Conservation (phyloP, 208 protist species). For the Leishmania aethiopica region DNA sequence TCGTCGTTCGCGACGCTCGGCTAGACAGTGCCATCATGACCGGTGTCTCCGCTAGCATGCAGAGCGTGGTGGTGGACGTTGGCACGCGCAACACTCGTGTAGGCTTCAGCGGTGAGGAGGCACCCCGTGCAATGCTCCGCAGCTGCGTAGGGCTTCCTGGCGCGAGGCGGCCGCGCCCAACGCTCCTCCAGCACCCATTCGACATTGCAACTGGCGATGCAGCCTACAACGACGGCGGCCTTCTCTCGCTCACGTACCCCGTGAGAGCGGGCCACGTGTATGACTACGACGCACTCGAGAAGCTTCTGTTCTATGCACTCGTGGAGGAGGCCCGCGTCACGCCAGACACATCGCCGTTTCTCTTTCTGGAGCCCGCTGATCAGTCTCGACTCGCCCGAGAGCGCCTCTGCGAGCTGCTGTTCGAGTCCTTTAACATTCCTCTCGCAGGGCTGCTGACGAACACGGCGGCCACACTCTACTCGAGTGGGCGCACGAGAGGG, state of each 20-base stretch:
- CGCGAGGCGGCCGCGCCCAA: constrained; percentile 60
- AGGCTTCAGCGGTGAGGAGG: constrained; percentile 96
- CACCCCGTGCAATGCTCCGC: constrained; percentile 91
- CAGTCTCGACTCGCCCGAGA: constrained; percentile 94
- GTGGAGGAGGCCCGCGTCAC: constrained; percentile 64
- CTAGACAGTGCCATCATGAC: background rate
- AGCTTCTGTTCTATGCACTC: constrained; percentile 80
- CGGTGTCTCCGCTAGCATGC: constrained; percentile 8
- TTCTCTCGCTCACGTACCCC: constrained; percentile 56
- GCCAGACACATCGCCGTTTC: constrained; percentile 57
- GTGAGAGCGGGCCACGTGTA: constrained; percentile 67
- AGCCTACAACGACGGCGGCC: constrained; percentile 54
- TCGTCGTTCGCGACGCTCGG: background rate
- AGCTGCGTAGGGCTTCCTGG: constrained; percentile 75
- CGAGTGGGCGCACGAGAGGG: constrained; percentile 97
- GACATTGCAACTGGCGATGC: constrained; percentile 77
- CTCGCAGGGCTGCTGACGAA: constrained; percentile 93
- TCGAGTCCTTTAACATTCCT: constrained; percentile 97
- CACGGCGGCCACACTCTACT: constrained; percentile 96
- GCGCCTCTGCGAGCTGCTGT: constrained; percentile 95
- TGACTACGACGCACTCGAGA: constrained; percentile 84
- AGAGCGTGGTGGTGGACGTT: constrained; percentile 95
- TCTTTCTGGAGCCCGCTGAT: constrained; percentile 98
- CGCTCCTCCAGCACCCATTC: constrained; percentile 61
- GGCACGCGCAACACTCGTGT: constrained; percentile 93